These are phyloP conservation scores for Waitea zeae DNA, from an alignment of 1,284 basidiomycete species.

Conservation along the genomic window DNA sequence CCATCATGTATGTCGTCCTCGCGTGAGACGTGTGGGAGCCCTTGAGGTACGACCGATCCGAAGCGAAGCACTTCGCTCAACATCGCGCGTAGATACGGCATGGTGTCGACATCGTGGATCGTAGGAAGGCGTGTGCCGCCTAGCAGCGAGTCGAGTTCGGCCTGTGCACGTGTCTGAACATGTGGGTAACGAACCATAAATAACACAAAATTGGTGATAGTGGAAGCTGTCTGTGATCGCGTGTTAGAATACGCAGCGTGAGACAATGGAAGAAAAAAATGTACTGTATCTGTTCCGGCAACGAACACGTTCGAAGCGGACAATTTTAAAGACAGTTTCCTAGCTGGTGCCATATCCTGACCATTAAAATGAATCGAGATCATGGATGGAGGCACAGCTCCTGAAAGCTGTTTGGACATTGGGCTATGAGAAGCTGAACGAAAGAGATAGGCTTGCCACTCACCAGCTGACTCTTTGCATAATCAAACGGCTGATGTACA, in stretches of 20 bases:
- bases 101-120: conserved; percentile 14
- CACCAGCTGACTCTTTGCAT: no score
- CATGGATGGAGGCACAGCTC: no score
- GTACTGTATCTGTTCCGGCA: not conserved
- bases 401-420: no score
- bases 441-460: no score
- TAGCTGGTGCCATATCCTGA: no score
- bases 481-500: no score
- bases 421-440: no score
- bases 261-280: no score
- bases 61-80: conserved; percentile 16
- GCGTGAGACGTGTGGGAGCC: conserved; percentile 2
- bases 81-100: conserved; percentile 21
- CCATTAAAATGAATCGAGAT: no score
- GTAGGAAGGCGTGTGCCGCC: conserved; percentile 15
- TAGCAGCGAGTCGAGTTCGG: conserved; percentile 19
- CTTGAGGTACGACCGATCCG: not conserved
- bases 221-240: conserved; percentile 14
- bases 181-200: conserved; percentile 19
- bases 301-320: no score
- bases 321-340: no score
- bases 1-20: conserved; percentile 2
- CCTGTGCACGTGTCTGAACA: conserved; percentile 17
- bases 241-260: no score
- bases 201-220: conserved; percentile 13